These are phyloP conservation scores for Ambispora gerdemannii DNA, from an alignment of 192 early-diverging fungal species.

Conservation along the genomic window DNA sequence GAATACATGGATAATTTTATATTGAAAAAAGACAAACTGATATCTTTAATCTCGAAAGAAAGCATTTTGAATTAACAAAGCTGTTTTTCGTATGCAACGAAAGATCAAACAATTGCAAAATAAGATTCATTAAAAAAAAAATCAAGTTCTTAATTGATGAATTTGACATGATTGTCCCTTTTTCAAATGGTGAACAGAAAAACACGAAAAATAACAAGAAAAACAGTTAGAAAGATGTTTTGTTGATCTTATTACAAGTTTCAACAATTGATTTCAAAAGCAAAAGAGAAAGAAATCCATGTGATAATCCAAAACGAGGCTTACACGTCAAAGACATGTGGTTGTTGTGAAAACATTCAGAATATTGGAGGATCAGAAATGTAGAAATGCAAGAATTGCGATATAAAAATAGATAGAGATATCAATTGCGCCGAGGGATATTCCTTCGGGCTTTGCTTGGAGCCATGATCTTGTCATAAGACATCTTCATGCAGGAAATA, in stretches of 20 bases:
- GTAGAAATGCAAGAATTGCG: slow-evolving; percentile 1
- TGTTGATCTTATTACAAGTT: neutral
- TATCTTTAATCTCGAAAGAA: too few species aligned
- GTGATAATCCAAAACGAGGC: slow-evolving; percentile 3
- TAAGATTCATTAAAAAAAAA: too few species aligned
- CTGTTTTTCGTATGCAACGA: neutral
- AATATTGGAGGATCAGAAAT: neutral
- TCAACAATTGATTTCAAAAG: neutral
- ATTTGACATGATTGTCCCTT: too few species aligned
- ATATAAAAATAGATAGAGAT: too few species aligned
- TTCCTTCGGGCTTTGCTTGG: too few species aligned
- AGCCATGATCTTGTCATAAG: too few species aligned
- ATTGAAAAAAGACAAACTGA: slow-evolving; percentile 16
- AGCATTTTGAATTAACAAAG: neutral
- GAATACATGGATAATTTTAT: slow-evolving; percentile 19
- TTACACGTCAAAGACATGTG: slow-evolving; percentile 4
- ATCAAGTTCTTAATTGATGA: too few species aligned
- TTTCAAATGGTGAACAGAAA: neutral
- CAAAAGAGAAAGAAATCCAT: too few species aligned
- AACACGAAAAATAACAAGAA: neutral
- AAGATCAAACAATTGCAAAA: neutral
- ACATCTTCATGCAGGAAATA: too few species aligned
- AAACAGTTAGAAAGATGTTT: neutral
- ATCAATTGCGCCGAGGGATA: too few species aligned
- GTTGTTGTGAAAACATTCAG: slow-evolving; percentile 3